Evolutionary conservation across 2,329 filamentous ascomycete genomes (phyloP).

Genomic region (Lasiodiplodia citricola): DNA sequence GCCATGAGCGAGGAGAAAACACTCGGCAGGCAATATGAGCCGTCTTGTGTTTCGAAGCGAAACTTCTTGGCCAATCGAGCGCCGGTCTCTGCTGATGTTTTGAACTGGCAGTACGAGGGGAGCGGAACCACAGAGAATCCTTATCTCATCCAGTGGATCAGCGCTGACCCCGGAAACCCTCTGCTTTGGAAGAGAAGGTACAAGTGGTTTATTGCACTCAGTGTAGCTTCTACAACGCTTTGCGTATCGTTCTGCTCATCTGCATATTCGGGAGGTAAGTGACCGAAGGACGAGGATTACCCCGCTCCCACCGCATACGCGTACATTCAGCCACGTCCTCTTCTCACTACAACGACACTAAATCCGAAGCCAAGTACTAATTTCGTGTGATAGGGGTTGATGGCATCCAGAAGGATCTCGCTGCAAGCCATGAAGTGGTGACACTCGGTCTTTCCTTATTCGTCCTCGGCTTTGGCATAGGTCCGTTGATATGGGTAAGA

Average conservation of each 20-base stretch:
- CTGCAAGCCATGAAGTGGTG: slow-evolving; percentile 45
- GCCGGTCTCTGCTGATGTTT: slow-evolving; percentile 41
- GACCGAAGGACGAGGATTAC: too few species aligned
- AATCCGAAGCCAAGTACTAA: background rate
- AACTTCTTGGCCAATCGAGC: slow-evolving; percentile 44
- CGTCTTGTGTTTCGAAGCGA: slow-evolving; percentile 36
- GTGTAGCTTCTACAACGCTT: slow-evolving; percentile 49
- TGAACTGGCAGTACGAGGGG: slow-evolving; percentile 49
- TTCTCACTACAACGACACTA: background rate
- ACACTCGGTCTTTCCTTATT: slow-evolving; percentile 50
- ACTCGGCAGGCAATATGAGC: background rate
- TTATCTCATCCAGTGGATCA: slow-evolving; percentile 53
- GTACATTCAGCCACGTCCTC: background rate
- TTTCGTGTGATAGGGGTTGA: slow-evolving; percentile 27
- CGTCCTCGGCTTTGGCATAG: slow-evolving; percentile 50
- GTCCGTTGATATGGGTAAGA: slow-evolving; percentile 44
- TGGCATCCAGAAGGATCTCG: slow-evolving; percentile 47
- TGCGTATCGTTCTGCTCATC: slow-evolving; percentile 51
- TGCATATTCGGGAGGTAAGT: slow-evolving; percentile 46
- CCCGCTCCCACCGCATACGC: background rate
- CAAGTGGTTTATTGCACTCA: slow-evolving; percentile 50
- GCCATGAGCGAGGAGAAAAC: background rate
- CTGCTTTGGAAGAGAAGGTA: slow-evolving; percentile 45
- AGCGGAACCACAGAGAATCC: slow-evolving; percentile 51
- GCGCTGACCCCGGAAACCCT: slow-evolving; percentile 54